These are phyloP conservation scores for Trichoderma polysporum DNA, from an alignment of 2,329 filamentous ascomycete species.

Conservation along the genomic window DNA sequence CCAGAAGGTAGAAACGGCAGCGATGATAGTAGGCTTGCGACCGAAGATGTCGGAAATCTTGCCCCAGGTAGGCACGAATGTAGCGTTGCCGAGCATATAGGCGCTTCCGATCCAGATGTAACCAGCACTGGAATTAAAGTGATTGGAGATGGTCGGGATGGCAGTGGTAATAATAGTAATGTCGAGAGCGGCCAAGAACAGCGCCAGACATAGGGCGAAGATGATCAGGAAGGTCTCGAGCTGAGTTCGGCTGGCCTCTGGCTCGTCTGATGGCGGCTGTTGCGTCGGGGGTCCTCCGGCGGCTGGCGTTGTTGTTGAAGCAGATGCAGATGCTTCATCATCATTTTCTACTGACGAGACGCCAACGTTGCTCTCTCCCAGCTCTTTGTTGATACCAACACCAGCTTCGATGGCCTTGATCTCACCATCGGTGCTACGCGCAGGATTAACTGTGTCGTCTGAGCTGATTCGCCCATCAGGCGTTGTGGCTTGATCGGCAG, in stretches of 20 bases:
- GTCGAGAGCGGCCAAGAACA: constrained; percentile 57
- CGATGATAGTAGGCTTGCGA: constrained; percentile 54
- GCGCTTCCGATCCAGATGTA: constrained; percentile 78
- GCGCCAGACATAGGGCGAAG: constrained; percentile 42
- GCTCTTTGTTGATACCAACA: background rate
- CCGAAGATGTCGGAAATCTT: constrained; percentile 60
- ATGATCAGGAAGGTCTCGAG: constrained; percentile 43
- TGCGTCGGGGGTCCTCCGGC: constrained; percentile 11
- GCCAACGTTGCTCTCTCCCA: constrained; percentile 3
- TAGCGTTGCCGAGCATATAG: constrained; percentile 69
- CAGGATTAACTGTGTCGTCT: constrained; percentile 32
- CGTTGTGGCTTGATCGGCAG: constrained; percentile 20
- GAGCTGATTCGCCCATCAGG: constrained; percentile 30
- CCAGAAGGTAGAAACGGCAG: constrained; percentile 53
- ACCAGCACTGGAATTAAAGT: constrained; percentile 65
- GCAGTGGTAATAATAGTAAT: constrained; percentile 66
- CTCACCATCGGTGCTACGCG: constrained; percentile 25
- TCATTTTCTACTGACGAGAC: constrained; percentile 21
- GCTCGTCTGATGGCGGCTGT: constrained; percentile 25
- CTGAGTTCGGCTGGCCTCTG: constrained; percentile 39
- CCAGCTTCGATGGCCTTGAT: constrained; percentile 7
- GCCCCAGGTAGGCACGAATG: constrained; percentile 68
- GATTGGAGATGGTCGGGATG: constrained; percentile 61
- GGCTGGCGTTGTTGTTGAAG: background rate
- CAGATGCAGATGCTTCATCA: constrained; percentile 6